phyloP scores from a whole-genome alignment of 306 rosid genomes.

The Medicago lupulina region DNA sequence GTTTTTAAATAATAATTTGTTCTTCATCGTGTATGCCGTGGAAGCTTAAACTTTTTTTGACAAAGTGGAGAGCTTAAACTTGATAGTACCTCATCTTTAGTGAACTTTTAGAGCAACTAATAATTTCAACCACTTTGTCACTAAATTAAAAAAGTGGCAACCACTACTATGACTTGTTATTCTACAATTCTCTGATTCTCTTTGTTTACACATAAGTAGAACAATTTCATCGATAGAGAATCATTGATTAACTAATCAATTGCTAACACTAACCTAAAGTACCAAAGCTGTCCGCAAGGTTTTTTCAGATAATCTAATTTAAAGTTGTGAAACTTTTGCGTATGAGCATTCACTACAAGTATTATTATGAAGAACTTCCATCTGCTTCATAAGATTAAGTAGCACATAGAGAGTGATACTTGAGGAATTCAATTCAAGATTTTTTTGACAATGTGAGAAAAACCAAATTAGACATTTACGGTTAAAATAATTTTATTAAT shows the following conservation, averaged over 20 bases:
- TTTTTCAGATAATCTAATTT: too few species aligned
- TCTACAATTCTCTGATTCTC: not conserved
- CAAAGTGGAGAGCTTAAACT: slow-evolving; percentile 43
- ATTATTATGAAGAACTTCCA: too few species aligned
- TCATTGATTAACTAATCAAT: not conserved
- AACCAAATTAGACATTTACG: too few species aligned
- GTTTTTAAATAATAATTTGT: slow-evolving; percentile 18
- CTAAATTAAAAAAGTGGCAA: slow-evolving; percentile 20
- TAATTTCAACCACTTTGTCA: slow-evolving; percentile 37
- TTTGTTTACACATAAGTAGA: not conserved
- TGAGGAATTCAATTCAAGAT: too few species aligned
- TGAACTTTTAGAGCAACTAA: slow-evolving; percentile 33
- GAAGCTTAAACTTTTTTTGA: slow-evolving; percentile 36
- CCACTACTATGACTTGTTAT: not conserved
- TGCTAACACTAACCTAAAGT: slow-evolving; percentile 2
- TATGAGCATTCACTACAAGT: too few species aligned
- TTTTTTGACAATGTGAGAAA: too few species aligned
- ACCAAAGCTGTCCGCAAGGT: not conserved
- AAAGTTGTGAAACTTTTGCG: too few species aligned
- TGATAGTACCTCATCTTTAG: slow-evolving; percentile 15
- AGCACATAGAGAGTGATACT: too few species aligned
- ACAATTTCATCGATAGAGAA: not conserved
- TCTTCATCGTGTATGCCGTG: slow-evolving; percentile 34
- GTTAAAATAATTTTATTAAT: too few species aligned
- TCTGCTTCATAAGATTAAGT: too few species aligned